phyloP scores from a whole-genome alignment of 306 rosid genomes.

The Dalbergia oliveri region DNA sequence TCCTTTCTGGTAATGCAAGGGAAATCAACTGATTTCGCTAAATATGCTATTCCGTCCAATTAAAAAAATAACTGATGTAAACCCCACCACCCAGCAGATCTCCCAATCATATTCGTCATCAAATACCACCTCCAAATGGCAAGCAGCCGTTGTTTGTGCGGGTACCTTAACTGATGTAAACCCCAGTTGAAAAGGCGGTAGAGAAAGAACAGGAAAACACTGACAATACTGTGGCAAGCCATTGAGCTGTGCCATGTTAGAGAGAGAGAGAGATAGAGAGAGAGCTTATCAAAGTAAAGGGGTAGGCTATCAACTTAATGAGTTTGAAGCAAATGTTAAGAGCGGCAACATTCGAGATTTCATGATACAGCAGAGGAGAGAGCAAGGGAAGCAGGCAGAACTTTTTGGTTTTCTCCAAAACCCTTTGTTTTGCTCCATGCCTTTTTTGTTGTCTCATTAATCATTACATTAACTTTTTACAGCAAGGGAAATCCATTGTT shows the following conservation, averaged over 20 bases:
- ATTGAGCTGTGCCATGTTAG: conserved; percentile 53
- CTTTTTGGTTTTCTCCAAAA: no score
- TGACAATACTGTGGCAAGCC: conserved; percentile 52
- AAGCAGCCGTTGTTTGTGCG: conserved; percentile 71
- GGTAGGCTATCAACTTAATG: no score
- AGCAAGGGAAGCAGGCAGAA: no score
- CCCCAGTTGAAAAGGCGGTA: conserved; percentile 38
- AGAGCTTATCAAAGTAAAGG: no score
- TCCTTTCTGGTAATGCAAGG: conserved; percentile 82
- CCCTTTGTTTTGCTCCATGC: no score
- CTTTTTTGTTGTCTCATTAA: no score
- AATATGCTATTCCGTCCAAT: conserved; percentile 80
- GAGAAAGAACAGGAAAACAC: conserved; percentile 52
- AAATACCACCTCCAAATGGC: conserved; percentile 70
- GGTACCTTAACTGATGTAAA: conserved; percentile 54
- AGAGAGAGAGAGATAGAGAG: conserved; percentile 12
- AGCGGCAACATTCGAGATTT: no score
- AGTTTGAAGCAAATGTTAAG: no score
- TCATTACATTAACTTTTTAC: no score
- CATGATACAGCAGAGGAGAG: no score
- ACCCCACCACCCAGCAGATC: conserved; percentile 76
- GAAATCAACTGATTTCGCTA: conserved; percentile 75
- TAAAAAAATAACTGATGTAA: no score
- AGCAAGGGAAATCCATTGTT: no score
- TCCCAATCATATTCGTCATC: conserved; percentile 71